phyloP scores from a whole-genome alignment of 163 green algal genomes.

The Coccomyxa subellipsoidea region DNA sequence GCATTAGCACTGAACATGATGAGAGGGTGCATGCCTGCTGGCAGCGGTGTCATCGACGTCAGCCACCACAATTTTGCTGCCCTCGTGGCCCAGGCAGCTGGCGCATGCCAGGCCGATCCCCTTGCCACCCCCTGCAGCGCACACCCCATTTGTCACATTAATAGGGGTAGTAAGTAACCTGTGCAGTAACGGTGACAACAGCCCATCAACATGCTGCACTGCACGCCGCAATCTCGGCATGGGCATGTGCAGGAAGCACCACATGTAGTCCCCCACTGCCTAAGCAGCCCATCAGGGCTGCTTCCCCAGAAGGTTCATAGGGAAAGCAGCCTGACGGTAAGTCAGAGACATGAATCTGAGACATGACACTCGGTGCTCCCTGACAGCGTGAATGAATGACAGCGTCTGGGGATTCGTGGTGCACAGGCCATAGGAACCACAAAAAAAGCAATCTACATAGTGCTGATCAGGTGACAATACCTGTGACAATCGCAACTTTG shows the following conservation, averaged over 20 bases:
- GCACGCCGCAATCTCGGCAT: not conserved
- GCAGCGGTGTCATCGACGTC: slow-evolving; percentile 59
- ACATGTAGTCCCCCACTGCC: not conserved
- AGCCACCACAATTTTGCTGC: slow-evolving; percentile 61
- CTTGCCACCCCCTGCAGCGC: slow-evolving; percentile 27
- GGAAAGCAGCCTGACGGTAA: too few relatives aligned
- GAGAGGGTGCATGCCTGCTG: slow-evolving; percentile 18
- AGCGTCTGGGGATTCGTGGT: not conserved
- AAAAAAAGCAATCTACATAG: not conserved
- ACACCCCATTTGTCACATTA: too few relatives aligned
- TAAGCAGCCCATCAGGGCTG: too few relatives aligned
- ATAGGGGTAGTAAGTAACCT: too few relatives aligned
- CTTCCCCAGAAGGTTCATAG: too few relatives aligned
- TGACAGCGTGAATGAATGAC: too few relatives aligned
- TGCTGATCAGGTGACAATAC: not conserved
- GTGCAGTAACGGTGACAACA: too few relatives aligned
- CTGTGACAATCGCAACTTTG: slow-evolving; percentile 39
- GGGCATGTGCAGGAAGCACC: not conserved
- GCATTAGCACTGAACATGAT: not conserved
- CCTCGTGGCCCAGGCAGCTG: slow-evolving; percentile 34
- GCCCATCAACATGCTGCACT: not conserved
- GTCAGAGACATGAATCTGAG: too few relatives aligned
- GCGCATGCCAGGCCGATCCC: slow-evolving; percentile 79
- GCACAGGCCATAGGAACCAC: not conserved
- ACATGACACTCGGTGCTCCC: too few relatives aligned